These are phyloP conservation scores for Neonectria punicea DNA, from an alignment of 2,329 filamentous ascomycete species.

Conservation along the genomic window DNA sequence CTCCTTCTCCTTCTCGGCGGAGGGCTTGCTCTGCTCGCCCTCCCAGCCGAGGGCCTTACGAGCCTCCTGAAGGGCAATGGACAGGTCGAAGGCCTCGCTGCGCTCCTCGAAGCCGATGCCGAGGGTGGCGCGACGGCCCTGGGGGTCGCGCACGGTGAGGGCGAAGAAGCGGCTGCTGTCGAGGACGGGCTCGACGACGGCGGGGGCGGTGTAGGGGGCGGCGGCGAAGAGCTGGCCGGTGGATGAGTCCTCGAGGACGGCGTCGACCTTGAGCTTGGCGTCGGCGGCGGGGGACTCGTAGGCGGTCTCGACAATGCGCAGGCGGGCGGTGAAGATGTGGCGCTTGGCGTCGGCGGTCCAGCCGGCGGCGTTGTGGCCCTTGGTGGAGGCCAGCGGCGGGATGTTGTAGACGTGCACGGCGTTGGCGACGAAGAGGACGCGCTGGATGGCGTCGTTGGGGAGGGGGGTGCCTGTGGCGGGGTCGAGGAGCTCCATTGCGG, in stretches of 20 bases:
- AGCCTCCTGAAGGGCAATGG: constrained; percentile 81
- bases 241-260: constrained; percentile 80
- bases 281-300: constrained; percentile 53
- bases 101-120: constrained; percentile 91
- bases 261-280: constrained; percentile 74
- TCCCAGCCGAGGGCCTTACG: constrained; percentile 75
- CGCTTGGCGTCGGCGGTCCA: constrained; percentile 80
- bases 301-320: constrained; percentile 82
- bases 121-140: constrained; percentile 79
- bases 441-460: constrained; percentile 82
- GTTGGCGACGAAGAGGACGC: constrained; percentile 80
- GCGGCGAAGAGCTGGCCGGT: constrained; percentile 84
- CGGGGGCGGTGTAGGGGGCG: constrained; percentile 75
- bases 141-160: constrained; percentile 79
- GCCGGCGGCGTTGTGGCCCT: constrained; percentile 79
- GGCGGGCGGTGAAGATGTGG: constrained; percentile 86
- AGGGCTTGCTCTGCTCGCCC: constrained; percentile 49
- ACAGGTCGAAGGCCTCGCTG: constrained; percentile 86
- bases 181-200: constrained; percentile 78
- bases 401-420: constrained; percentile 89
- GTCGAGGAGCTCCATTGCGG: constrained; percentile 71
- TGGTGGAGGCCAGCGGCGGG: constrained; percentile 79
- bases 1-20: constrained; percentile 50
- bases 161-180: constrained; percentile 90
- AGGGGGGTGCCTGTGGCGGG: constrained; percentile 76